phyloP scores from a whole-genome alignment of 2,329 filamentous ascomycete genomes.

The Cadophora malorum region DNA sequence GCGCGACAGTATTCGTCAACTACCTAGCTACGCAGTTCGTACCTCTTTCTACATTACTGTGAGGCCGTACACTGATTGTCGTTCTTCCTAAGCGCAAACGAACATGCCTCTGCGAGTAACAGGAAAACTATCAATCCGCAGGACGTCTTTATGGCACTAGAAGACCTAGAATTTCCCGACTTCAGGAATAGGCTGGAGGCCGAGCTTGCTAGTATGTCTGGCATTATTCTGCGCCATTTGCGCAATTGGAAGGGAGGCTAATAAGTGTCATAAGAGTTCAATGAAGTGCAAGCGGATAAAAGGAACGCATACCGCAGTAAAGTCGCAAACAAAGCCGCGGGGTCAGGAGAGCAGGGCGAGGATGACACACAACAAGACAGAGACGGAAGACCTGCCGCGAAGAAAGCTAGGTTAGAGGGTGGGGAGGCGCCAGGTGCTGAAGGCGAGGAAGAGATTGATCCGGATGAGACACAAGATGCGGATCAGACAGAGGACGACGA shows the following conservation, averaged over 20 bases:
- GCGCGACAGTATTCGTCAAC: conserved; percentile 83
- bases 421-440: conserved; percentile 55
- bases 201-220: conserved; percentile 73
- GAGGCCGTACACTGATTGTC: neutral
- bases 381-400: conserved; percentile 43
- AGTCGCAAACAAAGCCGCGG: conserved; percentile 62
- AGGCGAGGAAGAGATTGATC: conserved; percentile 52
- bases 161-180: conserved; percentile 74
- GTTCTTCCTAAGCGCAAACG: conserved; percentile 67
- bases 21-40: conserved; percentile 78
- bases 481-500: conserved; percentile 53
- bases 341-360: conserved; percentile 29
- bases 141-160: conserved; percentile 78
- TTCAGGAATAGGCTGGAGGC: conserved; percentile 76
- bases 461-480: conserved; percentile 46
- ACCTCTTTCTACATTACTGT: neutral
- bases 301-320: conserved; percentile 75
- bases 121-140: conserved; percentile 81
- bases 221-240: neutral
- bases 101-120: conserved; percentile 67
- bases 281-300: conserved; percentile 67
- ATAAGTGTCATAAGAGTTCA: conserved; percentile 30
- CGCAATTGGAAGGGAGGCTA: conserved; percentile 24
- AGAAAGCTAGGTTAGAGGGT: conserved; percentile 50
- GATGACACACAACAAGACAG: conserved; percentile 34